Percentiles rank a stretch among this genome's conserved stretches.
These are phyloP conservation scores for Stromatinia cepivora DNA, from an alignment of 2,329 filamentous ascomycete species.

Conservation along the genomic window DNA sequence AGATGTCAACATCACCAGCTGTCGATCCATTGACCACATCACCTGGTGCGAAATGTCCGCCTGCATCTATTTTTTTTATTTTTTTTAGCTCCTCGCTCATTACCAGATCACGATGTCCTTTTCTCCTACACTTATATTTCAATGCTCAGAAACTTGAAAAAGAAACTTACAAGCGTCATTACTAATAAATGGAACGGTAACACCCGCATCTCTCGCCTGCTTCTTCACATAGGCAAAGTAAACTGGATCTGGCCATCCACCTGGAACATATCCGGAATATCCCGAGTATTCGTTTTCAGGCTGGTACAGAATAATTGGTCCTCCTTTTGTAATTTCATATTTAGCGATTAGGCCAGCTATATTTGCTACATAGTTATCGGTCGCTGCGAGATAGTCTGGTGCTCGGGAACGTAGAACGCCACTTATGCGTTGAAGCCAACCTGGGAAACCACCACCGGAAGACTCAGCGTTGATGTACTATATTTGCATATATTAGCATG, in stretches of 20 bases:
- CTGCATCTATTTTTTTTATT: constrained; percentile 23
- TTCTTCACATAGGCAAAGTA: constrained; percentile 73
- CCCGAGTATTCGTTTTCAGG: constrained; percentile 78
- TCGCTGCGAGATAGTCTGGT: constrained; percentile 63
- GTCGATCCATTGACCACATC: constrained; percentile 35
- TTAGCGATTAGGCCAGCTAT: constrained; percentile 68
- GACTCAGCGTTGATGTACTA: constrained; percentile 78
- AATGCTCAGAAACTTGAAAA: not conserved
- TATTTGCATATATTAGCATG: constrained; percentile 27
- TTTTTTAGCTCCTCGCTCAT: constrained; percentile 16
- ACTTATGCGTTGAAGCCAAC: constrained; percentile 72
- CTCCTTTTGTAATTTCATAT: constrained; percentile 79
- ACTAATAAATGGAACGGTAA: constrained; percentile 72
- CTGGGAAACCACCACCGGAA: constrained; percentile 75
- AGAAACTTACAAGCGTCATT: constrained; percentile 61
- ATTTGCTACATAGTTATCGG: constrained; percentile 58
- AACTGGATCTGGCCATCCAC: constrained; percentile 60
- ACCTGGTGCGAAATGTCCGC: constrained; percentile 39
- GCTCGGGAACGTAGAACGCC: constrained; percentile 64
- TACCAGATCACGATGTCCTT: not conserved
- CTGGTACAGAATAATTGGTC: constrained; percentile 76
- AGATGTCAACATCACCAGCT: constrained; percentile 39
- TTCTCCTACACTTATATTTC: not conserved
- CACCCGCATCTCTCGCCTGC: constrained; percentile 65
- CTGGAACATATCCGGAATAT: constrained; percentile 47